Percentiles rank a stretch among this genome's conserved stretches.
Evolutionary conservation across 441 rosid genomes (phyloP).

Genomic region (Adansonia rubrostipa): DNA sequence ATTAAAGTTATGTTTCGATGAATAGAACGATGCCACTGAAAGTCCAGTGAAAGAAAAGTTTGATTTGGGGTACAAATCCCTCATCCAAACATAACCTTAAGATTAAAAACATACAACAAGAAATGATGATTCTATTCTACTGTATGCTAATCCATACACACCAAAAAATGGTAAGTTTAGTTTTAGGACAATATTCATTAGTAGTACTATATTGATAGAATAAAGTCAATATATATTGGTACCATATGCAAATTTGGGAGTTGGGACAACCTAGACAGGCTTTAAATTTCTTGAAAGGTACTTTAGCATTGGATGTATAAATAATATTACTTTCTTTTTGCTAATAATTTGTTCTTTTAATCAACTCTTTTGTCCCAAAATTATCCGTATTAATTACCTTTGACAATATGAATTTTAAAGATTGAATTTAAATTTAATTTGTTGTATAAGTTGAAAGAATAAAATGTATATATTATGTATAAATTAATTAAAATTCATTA

Average conservation of each 20-base stretch:
- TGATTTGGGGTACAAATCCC: too few species aligned
- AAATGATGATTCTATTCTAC: not conserved
- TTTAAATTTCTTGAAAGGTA: not conserved
- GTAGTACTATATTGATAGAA: not conserved
- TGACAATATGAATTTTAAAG: too few species aligned
- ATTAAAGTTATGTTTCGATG: not conserved
- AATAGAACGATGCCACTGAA: too few species aligned
- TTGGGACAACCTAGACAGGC: not conserved
- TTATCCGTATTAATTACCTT: too few species aligned
- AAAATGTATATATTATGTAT: too few species aligned
- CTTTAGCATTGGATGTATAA: not conserved
- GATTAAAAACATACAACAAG: not conserved
- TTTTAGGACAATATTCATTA: not conserved
- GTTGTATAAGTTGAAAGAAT: too few species aligned
- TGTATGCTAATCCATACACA: too few species aligned
- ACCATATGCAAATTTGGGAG: not conserved
- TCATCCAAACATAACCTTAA: too few species aligned
- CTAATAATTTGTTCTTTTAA: not conserved
- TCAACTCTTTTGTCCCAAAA: not conserved
- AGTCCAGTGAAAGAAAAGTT: too few species aligned
- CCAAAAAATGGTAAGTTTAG: not conserved
- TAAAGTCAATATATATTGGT: not conserved
- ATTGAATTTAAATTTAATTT: too few species aligned
- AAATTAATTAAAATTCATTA: too few species aligned
- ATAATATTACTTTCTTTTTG: not conserved